These are phyloP conservation scores for Fusarium burgessii DNA, from an alignment of 2,329 filamentous ascomycete genomes.

Conservation along the genomic window DNA sequence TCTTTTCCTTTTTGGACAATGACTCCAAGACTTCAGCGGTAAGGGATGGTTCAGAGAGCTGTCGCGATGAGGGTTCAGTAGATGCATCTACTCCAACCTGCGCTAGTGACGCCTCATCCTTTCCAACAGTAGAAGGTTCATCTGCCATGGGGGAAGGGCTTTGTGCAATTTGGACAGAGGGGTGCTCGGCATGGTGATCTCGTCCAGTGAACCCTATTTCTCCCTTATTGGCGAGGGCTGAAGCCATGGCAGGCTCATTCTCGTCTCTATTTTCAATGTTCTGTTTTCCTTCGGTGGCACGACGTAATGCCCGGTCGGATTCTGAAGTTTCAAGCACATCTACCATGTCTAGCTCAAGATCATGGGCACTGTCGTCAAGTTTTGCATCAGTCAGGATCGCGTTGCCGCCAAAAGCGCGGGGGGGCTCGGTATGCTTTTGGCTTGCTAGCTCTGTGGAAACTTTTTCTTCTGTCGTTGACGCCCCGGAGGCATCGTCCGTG, in stretches of 20 bases:
- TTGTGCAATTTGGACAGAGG: neutral
- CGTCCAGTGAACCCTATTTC: neutral
- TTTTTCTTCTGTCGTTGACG: neutral
- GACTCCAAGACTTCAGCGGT: conserved; percentile 3
- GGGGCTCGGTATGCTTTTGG: neutral
- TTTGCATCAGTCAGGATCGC: neutral
- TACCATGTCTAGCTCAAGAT: neutral
- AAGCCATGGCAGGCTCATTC: neutral
- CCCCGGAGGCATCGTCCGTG: conserved; percentile 26
- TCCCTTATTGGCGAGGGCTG: neutral
- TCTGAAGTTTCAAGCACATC: neutral
- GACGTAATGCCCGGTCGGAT: neutral
- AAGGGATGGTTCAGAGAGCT: neutral
- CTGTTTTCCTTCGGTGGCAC: neutral
- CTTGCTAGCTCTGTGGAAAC: neutral
- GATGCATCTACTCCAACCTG: neutral
- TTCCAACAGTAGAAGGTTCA: neutral
- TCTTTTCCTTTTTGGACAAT: conserved; percentile 48
- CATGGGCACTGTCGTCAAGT: neutral
- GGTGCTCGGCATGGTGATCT: neutral
- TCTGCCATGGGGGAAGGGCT: neutral
- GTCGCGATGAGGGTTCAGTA: neutral
- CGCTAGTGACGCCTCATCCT: neutral
- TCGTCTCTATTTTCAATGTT: neutral
- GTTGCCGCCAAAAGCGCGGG: neutral